phyloP scores from a whole-genome alignment of 2,329 filamentous ascomycete species.

The Mariannaea sp. region DNA sequence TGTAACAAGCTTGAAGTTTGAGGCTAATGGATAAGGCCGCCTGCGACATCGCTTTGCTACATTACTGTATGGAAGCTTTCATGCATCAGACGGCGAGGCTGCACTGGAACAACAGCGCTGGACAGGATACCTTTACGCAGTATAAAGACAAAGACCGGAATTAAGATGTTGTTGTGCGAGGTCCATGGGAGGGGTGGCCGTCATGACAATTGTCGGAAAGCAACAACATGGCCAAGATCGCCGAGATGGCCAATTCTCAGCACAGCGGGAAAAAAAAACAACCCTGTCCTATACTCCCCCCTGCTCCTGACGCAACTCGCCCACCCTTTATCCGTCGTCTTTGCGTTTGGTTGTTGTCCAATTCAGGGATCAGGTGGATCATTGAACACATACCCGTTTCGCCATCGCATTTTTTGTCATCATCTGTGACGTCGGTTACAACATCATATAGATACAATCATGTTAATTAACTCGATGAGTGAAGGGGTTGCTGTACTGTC shows the following conservation, averaged over 20 bases:
- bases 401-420: conserved; percentile 21
- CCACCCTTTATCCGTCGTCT: conserved; percentile 5
- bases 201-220: not conserved
- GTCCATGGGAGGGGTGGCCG: not conserved
- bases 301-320: conserved; percentile 16
- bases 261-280: conserved; percentile 4
- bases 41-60: conserved; percentile 29
- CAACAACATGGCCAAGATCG: conserved; percentile 14
- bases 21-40: conserved; percentile 16
- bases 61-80: too few relatives aligned
- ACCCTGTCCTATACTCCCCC: conserved; percentile 9
- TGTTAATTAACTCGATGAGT: not conserved
- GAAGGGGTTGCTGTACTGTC: not conserved
- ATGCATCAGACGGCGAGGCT: not conserved
- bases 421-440: conserved; percentile 34
- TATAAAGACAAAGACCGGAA: too few relatives aligned
- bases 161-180: too few relatives aligned
- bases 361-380: conserved; percentile 10
- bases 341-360: conserved; percentile 18
- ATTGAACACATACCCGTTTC: conserved; percentile 2
- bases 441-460: too few relatives aligned
- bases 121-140: too few relatives aligned
- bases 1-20: not conserved
- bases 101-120: too few relatives aligned
- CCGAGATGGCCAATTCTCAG: conserved; percentile 17